A percentile compares a stretch with the other conserved stretches of the same genome.
phyloP scores from a whole-genome alignment of 495 filamentous ascomycete species.

The Tuber borchii region DNA sequence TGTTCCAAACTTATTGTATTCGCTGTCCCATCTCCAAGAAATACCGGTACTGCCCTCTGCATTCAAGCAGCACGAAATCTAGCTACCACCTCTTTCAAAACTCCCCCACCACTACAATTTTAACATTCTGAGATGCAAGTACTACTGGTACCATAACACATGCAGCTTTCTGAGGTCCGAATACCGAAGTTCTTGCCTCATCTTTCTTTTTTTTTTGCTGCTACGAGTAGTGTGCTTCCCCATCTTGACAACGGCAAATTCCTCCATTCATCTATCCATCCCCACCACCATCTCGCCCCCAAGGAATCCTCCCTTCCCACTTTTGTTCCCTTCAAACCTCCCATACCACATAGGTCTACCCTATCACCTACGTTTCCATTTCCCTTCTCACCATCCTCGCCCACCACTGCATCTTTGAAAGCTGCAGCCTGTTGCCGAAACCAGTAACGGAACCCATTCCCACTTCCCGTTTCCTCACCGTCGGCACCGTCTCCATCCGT shows the following conservation, averaged over 20 bases:
- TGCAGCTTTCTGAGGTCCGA: not conserved
- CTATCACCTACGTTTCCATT: not conserved
- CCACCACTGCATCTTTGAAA: slow-evolving; percentile 1
- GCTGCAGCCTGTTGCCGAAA: not conserved
- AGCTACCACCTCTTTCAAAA: not conserved
- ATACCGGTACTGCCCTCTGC: not conserved
- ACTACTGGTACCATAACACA: not conserved
- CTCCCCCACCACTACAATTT: not conserved
- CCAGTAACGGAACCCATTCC: not conserved
- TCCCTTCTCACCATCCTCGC: not conserved
- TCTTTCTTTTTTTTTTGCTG: not conserved
- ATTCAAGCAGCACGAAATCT: not conserved
- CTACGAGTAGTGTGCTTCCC: not conserved
- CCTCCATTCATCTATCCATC: not conserved
- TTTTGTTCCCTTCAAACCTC: not conserved
- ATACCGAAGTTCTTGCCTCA: not conserved
- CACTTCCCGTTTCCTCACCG: not conserved
- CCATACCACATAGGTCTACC: not conserved
- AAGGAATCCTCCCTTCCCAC: not conserved
- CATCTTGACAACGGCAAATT: not conserved
- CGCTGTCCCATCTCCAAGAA: not conserved
- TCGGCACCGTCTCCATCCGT: not conserved
- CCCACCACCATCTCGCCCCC: slow-evolving; percentile 1
- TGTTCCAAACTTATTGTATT: not conserved
- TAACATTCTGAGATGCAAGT: not conserved